Conservation (phyloP, 768 basidiomycete genomes). For the Rhizopogon roseolus region DNA sequence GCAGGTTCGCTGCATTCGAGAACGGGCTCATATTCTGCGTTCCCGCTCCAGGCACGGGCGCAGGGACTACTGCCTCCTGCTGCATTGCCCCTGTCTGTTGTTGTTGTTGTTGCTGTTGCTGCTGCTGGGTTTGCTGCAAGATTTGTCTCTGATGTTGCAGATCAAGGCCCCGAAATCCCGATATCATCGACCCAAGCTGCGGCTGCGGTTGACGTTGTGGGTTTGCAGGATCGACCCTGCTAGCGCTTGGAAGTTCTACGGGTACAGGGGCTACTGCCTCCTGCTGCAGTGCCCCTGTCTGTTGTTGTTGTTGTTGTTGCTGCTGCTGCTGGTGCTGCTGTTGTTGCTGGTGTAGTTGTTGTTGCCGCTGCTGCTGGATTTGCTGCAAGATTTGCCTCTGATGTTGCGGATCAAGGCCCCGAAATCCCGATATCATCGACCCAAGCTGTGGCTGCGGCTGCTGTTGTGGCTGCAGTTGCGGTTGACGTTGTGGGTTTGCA, state of each 20-base stretch:
- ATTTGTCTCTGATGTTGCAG: slow-evolving; percentile 14
- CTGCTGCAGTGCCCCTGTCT: background rate
- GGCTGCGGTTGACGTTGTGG: background rate
- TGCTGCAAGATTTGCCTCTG: slow-evolving; percentile 17
- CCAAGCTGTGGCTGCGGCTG: background rate
- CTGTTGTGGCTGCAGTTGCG: background rate
- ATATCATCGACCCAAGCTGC: slow-evolving; percentile 3
- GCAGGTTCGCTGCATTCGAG: slow-evolving; percentile 5
- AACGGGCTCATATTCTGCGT: slow-evolving; percentile 5
- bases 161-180: slow-evolving; percentile 20
- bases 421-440: slow-evolving; percentile 13
- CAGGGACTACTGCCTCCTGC: background rate
- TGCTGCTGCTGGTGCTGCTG: too few relatives aligned
- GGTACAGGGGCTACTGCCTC: background rate
- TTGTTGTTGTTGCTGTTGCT: slow-evolving; percentile 15
- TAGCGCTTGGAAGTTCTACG: slow-evolving; percentile 20
- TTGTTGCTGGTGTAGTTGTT: too few relatives aligned
- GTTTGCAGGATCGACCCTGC: slow-evolving; percentile 12
- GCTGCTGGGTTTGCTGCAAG: slow-evolving; percentile 15
- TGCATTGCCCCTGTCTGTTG: background rate
- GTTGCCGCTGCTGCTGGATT: slow-evolving; percentile 11
- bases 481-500: slow-evolving; percentile 4
- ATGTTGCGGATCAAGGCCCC: slow-evolving; percentile 16
- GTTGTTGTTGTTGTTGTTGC: slow-evolving; percentile 4
- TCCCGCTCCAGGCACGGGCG: background rate